Evolutionary conservation across 768 basidiomycete species (phyloP).

Genomic region (Tylopilus rubrobrunneus): DNA sequence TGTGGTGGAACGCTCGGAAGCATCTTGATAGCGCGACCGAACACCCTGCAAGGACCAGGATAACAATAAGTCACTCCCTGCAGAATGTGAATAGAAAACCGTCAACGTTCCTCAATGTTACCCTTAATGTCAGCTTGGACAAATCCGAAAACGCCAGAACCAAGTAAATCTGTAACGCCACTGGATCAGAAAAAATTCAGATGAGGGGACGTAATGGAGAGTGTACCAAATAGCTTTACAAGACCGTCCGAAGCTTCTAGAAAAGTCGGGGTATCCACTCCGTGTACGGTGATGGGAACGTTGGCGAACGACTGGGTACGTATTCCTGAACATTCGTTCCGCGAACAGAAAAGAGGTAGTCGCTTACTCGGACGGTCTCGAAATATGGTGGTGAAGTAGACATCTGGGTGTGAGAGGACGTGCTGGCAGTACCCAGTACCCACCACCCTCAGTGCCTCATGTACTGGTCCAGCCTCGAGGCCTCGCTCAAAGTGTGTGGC

Average conservation of each 20-base stretch:
- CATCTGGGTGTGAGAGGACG: conserved; percentile 20
- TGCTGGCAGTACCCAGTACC: conserved; percentile 4
- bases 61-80: conserved; percentile 11
- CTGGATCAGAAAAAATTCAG: conserved; percentile 10
- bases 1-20: conserved; percentile 44
- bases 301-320: conserved; percentile 75
- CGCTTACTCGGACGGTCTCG: conserved; percentile 59
- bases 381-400: conserved; percentile 48
- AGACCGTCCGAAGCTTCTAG: conserved; percentile 88
- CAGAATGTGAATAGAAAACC: conserved; percentile 9
- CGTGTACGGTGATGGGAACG: conserved; percentile 68
- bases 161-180: conserved; percentile 53
- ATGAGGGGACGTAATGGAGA: conserved; percentile 19
- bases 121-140: conserved; percentile 66
- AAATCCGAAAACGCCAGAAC: conserved; percentile 67
- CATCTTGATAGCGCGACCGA: conserved; percentile 47
- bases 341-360: background rate
- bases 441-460: conserved; percentile 16
- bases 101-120: conserved; percentile 55
- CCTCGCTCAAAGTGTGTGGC: conserved; percentile 19
- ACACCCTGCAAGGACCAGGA: conserved; percentile 49
- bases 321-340: conserved; percentile 4
- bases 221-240: conserved; percentile 64
- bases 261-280: conserved; percentile 79
- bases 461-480: conserved; percentile 29